A percentile compares a stretch with the other conserved stretches of the same genome.
Conservation (phyloP, 192 early-diverging fungal species). For the Ambispora gerdemannii region DNA sequence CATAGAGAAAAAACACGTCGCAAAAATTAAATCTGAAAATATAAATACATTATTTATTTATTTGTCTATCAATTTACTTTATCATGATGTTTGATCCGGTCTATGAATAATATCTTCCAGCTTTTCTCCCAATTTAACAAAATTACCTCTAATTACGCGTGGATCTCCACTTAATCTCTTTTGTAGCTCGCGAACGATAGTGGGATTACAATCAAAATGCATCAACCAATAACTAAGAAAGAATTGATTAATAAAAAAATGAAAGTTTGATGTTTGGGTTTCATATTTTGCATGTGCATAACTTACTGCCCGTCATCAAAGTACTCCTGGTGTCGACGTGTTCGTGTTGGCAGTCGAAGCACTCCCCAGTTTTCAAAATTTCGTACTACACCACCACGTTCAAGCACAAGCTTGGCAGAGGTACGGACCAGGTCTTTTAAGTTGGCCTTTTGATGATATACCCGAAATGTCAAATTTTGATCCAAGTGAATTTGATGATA, state of each 20-base stretch:
- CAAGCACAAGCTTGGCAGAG: constrained; percentile 74
- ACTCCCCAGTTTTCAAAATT: constrained; percentile 74
- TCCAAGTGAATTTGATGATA: neutral
- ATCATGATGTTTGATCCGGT: constrained; percentile 44
- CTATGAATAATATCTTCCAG: constrained; percentile 54
- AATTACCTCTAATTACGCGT: constrained; percentile 69
- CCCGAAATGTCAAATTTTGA: neutral
- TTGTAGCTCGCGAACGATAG: constrained; percentile 55
- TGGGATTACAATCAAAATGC: constrained; percentile 75
- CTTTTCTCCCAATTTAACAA: constrained; percentile 66
- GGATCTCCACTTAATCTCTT: constrained; percentile 65
- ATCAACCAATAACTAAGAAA: constrained; percentile 65
- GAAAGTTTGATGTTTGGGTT: no score
- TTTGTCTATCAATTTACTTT: no score
- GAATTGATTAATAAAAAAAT: neutral
- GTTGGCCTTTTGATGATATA: constrained; percentile 45
- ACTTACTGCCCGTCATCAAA: constrained; percentile 63
- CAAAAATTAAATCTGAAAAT: no score
- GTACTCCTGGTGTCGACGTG: constrained; percentile 85
- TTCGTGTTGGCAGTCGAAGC: constrained; percentile 75
- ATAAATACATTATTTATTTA: no score
- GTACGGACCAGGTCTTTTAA: constrained; percentile 69
- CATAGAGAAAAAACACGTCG: no score
- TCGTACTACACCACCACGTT: constrained; percentile 83
- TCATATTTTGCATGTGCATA: no score